phyloP scores from a whole-genome alignment of 208 protist genomes.

The Porcisia hertigi region DNA sequence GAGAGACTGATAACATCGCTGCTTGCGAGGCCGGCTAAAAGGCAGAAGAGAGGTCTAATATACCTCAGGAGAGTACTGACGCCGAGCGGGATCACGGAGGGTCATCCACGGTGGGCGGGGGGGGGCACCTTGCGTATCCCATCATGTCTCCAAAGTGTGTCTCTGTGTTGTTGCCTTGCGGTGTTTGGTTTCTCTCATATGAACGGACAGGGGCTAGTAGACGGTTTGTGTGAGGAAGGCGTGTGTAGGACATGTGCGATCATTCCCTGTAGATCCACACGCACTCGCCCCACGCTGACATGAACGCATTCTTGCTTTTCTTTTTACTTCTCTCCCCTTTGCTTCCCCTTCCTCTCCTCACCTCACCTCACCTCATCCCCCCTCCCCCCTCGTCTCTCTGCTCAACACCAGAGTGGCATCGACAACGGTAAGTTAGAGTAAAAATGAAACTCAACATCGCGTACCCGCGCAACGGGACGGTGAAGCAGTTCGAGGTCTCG shows the following conservation, averaged over 20 bases:
- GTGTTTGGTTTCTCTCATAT: neutral
- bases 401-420: conserved; percentile 4
- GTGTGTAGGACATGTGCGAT: neutral
- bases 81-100: neutral
- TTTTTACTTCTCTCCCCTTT: neutral
- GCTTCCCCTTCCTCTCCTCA: neutral
- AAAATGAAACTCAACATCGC: conserved; percentile 93
- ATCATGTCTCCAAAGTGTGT: neutral
- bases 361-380: neutral
- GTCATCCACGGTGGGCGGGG: neutral
- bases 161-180: neutral
- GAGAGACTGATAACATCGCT: neutral
- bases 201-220: neutral
- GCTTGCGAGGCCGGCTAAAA: neutral
- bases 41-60: neutral
- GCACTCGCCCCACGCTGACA: neutral
- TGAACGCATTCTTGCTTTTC: neutral
- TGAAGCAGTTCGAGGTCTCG: conserved; percentile 89
- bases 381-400: neutral
- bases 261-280: neutral
- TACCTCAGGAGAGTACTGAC: neutral
- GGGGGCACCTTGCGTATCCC: neutral
- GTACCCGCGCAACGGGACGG: conserved; percentile 86
- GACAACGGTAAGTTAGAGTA: conserved; percentile 17
- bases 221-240: neutral